Evolutionary conservation across 2,329 filamentous ascomycete genomes (phyloP), one percentile per base, ranked within the genome.

Genomic region (Malbranchea cinnamomea): DNA sequence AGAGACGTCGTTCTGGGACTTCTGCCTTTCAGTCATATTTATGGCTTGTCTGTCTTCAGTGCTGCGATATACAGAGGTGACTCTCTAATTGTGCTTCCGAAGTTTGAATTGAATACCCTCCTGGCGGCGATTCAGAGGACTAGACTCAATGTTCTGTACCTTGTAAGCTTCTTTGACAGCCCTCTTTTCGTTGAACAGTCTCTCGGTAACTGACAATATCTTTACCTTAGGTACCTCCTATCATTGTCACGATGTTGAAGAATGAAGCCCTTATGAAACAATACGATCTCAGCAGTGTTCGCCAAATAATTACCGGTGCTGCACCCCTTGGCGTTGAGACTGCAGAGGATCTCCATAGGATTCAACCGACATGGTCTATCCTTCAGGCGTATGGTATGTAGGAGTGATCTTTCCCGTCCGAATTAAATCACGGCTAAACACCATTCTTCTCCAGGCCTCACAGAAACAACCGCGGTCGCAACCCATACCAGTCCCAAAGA

Each of bases 11-110:
- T 51, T 4, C 64, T 81, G 0, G 77, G 75, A 2, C 58, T 81
- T 7, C 56, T 83, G 1, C 78, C 78, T 1, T 68, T 79, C 45
- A 79, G 74, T 39, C 79, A 85, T 45, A 82, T 83, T 38, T 84
- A 83, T 49, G 71, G 71, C 4, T 56, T 84, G 18, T 65, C 78
- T 12, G 67, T 80, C 31, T 68, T 67, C 18, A 68, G 76, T 45
- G 52, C 59, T 2, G 62, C 63, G 27, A 59, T 68, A 2, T 82
- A 71, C 47, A 65, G 72, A 23, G 78, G 78, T 12, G 78, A 84
- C 41, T 68, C 69, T 28, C 60, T 77, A n/a, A 61, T 83, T 28
- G 65, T 82, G 3, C 59, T 83, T 10, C 77, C 78, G 4, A 77
- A 74, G 41, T 84, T 82, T 45, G 76, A 82, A 25, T 64, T 82